Conservation (phyloP, 2,329 filamentous ascomycete genomes). For the Pseudocercospora cruenta region DNA sequence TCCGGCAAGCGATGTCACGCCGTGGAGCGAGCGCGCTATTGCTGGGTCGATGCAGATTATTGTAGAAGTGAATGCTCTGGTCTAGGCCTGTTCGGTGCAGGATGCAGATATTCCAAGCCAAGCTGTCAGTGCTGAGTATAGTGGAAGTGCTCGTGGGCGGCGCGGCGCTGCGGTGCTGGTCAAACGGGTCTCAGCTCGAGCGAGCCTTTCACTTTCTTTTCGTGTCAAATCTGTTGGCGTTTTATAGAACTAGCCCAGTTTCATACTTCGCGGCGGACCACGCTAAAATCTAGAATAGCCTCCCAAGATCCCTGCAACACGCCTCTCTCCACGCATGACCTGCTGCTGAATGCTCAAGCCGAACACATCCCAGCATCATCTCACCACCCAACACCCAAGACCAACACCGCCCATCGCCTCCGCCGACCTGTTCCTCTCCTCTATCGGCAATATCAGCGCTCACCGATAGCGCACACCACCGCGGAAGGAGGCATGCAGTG, state of each 20-base stretch:
- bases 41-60: too few relatives aligned
- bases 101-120: background rate
- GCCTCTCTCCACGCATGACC: background rate
- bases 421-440: background rate
- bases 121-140: too few relatives aligned
- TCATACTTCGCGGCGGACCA: background rate
- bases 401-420: background rate
- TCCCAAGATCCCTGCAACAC: background rate
- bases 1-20: background rate
- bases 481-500: constrained; percentile 4
- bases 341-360: background rate
- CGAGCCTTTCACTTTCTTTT: too few relatives aligned
- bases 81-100: background rate
- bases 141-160: too few relatives aligned
- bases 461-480: background rate
- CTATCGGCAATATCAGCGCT: background rate
- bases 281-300: background rate
- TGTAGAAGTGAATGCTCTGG: background rate
- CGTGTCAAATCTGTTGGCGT: too few relatives aligned
- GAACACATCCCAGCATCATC: background rate
- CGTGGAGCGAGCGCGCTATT: too few relatives aligned
- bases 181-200: too few relatives aligned
- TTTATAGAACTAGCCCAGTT: background rate
- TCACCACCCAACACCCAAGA: background rate
- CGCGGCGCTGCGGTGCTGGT: too few relatives aligned